Percentiles rank a stretch among this genome's conserved stretches.
Evolutionary conservation across 2,329 filamentous ascomycete species (phyloP).

Genomic region (Cladosporium cucumerinum): DNA sequence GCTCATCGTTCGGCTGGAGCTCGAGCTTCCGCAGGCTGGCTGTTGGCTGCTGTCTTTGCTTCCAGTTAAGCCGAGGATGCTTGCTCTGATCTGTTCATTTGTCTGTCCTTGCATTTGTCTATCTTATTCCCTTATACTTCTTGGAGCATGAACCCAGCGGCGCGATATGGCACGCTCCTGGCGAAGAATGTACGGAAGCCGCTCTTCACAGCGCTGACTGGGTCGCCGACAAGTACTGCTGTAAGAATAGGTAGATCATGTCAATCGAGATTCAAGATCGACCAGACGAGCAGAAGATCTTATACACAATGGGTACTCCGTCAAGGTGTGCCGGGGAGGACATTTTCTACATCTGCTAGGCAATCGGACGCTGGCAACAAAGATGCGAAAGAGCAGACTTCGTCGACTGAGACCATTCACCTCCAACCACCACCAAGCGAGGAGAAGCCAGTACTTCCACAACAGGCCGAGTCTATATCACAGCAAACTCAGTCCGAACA

Average conservation of each 20-base stretch:
- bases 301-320: background rate
- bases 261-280: background rate
- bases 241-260: background rate
- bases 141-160: slow-evolving; percentile 9
- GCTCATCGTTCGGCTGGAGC: background rate
- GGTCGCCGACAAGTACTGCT: background rate
- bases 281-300: background rate
- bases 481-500: background rate
- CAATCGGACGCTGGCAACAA: background rate
- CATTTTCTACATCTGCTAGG: background rate
- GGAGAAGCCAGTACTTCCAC: background rate
- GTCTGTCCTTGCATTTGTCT: background rate
- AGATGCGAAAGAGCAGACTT: slow-evolving; percentile 9
- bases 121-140: background rate
- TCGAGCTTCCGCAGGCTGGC: slow-evolving; percentile 6
- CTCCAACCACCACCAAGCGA: slow-evolving; percentile 13
- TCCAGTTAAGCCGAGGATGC: slow-evolving; percentile 2
- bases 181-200: slow-evolving; percentile 1
- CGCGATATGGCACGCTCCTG: slow-evolving; percentile 11
- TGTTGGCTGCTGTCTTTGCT: background rate
- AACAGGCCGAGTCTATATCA: background rate
- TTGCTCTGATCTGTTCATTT: background rate
- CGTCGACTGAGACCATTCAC: slow-evolving; percentile 16
- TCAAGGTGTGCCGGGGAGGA: background rate
- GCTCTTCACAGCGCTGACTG: background rate